These are phyloP conservation scores for Talaromyces sp. DNA, from an alignment of 2,329 filamentous ascomycete species.

Conservation along the genomic window DNA sequence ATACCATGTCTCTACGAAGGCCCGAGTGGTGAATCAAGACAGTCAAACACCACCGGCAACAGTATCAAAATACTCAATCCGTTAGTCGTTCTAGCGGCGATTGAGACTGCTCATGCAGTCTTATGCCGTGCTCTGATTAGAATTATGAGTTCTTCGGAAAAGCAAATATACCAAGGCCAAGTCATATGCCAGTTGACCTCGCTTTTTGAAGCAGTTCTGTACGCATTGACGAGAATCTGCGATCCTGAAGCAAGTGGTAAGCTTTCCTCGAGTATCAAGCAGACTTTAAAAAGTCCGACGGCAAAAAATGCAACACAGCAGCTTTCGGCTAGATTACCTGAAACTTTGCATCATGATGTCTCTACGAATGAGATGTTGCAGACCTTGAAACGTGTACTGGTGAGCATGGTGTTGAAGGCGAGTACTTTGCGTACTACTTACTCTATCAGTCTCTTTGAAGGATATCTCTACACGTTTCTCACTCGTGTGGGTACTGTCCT, in stretches of 20 bases:
- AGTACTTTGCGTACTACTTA: slow-evolving; percentile 27
- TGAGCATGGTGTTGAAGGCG: slow-evolving; percentile 31
- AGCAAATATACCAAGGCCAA: slow-evolving; percentile 21
- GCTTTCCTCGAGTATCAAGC: background rate
- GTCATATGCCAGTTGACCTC: slow-evolving; percentile 34
- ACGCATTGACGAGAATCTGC: slow-evolving; percentile 28
- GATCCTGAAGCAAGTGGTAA: slow-evolving; percentile 19
- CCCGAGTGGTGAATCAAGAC: background rate
- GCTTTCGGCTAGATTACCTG: background rate
- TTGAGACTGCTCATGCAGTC: slow-evolving; percentile 27
- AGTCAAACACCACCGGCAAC: background rate
- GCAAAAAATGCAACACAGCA: background rate
- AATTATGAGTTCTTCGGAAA: slow-evolving; percentile 21
- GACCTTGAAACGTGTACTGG: slow-evolving; percentile 27
- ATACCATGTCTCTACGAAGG: slow-evolving; percentile 21
- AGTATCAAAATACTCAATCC: slow-evolving; percentile 7
- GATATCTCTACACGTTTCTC: slow-evolving; percentile 38
- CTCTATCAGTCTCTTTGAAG: slow-evolving; percentile 37
- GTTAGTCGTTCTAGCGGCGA: slow-evolving; percentile 21
- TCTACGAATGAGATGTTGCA: slow-evolving; percentile 22
- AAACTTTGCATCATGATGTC: background rate
- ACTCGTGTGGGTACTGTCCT: slow-evolving; percentile 40
- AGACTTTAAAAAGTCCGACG: slow-evolving; percentile 6
- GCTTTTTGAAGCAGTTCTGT: slow-evolving; percentile 32
- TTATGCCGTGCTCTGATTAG: slow-evolving; percentile 30